Conservation (phyloP, 2,329 filamentous ascomycete species). For the Fusarium azukiicola region DNA sequence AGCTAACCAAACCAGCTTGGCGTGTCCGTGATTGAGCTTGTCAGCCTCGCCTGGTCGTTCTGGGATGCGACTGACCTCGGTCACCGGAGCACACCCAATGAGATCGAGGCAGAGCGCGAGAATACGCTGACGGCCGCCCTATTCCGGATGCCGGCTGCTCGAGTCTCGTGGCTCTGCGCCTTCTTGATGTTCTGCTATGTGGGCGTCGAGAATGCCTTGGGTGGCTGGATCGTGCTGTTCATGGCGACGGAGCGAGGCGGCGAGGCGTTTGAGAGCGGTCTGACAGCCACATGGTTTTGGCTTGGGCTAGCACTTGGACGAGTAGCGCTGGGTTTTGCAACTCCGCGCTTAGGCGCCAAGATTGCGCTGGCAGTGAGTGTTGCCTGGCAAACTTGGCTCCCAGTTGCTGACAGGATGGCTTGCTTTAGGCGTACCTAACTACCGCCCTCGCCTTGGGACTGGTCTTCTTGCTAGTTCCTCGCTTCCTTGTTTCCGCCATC, state of each 20-base stretch:
- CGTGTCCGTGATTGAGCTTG: background rate
- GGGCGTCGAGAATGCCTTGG: constrained; percentile 20
- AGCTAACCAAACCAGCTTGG: background rate
- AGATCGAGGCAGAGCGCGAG: background rate
- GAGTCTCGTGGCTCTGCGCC: constrained; percentile 18
- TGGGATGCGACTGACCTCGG: background rate
- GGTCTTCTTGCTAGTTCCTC: constrained; percentile 4
- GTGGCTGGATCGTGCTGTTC: constrained; percentile 21
- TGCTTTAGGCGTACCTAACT: background rate
- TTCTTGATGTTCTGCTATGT: constrained; percentile 17
- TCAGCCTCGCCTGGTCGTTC: constrained; percentile 8
- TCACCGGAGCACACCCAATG: background rate
- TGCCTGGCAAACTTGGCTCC: background rate
- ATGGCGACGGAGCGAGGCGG: constrained; percentile 9
- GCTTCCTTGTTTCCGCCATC: constrained; percentile 14
- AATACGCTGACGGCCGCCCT: constrained; percentile 15
- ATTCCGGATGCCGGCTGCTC: constrained; percentile 6
- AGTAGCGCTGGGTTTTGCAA: constrained; percentile 2
- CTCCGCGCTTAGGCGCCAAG: constrained; percentile 3
- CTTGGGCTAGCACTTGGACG: background rate
- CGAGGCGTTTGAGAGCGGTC: constrained; percentile 17
- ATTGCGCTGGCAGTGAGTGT: constrained; percentile 7
- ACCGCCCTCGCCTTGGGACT: constrained; percentile 7
- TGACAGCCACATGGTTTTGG: constrained; percentile 12
- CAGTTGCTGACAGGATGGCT: constrained; percentile 5